These are phyloP conservation scores for Amoebophrya sp. DNA, from an alignment of 169 alveolate species.

Conservation along the genomic window DNA sequence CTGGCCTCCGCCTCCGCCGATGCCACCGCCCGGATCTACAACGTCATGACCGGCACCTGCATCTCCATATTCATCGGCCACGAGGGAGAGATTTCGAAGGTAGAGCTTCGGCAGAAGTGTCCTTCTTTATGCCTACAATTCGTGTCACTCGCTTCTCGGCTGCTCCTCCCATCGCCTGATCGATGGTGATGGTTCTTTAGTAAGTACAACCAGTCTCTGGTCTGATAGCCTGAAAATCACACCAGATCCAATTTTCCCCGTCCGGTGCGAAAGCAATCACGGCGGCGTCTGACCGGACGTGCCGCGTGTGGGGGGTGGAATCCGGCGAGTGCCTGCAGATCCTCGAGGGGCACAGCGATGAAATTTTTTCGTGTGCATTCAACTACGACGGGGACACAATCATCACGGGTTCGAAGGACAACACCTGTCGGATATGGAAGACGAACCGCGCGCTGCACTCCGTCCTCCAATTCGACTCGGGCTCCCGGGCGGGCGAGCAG, in stretches of 20 bases:
- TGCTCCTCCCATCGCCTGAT: too few species aligned
- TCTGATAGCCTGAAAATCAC: background rate
- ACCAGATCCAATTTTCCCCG: slow-evolving; percentile 45
- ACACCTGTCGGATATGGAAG: slow-evolving; percentile 72
- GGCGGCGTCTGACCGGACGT: slow-evolving; percentile 57
- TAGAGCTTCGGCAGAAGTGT: background rate
- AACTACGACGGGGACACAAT: slow-evolving; percentile 72
- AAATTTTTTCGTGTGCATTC: slow-evolving; percentile 70
- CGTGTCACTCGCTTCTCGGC: background rate
- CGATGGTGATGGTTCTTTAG: background rate
- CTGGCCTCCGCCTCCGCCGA: slow-evolving; percentile 63
- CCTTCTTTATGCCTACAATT: background rate
- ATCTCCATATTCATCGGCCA: slow-evolving; percentile 51
- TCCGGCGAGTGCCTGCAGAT: slow-evolving; percentile 55
- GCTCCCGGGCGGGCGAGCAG: too few species aligned
- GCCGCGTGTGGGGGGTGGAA: slow-evolving; percentile 54
- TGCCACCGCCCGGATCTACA: slow-evolving; percentile 62
- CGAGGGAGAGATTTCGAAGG: slow-evolving; percentile 58
- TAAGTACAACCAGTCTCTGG: background rate
- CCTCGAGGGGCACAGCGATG: slow-evolving; percentile 74
- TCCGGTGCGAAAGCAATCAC: slow-evolving; percentile 58
- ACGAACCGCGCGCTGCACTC: too few species aligned
- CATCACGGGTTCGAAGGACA: slow-evolving; percentile 63
- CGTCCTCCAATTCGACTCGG: too few species aligned
- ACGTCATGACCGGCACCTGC: slow-evolving; percentile 55